Evolutionary conservation across 2,329 filamentous ascomycete species (phyloP).

Genomic region (Drechslerella dactyloides): DNA sequence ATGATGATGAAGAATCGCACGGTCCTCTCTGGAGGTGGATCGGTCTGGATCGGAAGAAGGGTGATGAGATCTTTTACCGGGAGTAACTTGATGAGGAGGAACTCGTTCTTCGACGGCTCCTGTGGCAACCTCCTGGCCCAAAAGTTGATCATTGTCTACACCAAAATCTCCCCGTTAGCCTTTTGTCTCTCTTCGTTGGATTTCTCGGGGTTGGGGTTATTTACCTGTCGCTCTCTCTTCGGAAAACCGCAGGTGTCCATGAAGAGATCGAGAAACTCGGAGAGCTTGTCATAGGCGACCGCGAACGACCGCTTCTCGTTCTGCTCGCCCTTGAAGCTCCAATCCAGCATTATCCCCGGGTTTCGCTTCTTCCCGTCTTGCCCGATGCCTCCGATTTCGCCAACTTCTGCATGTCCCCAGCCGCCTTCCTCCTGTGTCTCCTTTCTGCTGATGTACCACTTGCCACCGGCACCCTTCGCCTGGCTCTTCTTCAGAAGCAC

Average conservation of each 20-base stretch:
- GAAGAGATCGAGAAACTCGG: slow-evolving; percentile 50
- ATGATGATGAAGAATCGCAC: slow-evolving; percentile 53
- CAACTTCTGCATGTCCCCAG: slow-evolving; percentile 46
- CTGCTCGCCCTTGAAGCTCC: slow-evolving; percentile 49
- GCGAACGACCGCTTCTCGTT: slow-evolving; percentile 53
- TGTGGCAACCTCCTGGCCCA: slow-evolving; percentile 51
- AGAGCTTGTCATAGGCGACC: slow-evolving; percentile 49
- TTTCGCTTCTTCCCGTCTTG: slow-evolving; percentile 49
- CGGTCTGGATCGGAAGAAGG: slow-evolving; percentile 51
- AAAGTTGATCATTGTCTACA: slow-evolving; percentile 50
- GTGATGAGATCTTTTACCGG: slow-evolving; percentile 51
- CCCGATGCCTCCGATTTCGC: slow-evolving; percentile 40
- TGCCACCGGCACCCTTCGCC: slow-evolving; percentile 45
- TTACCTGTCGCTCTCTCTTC: slow-evolving; percentile 50
- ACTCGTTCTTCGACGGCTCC: slow-evolving; percentile 46
- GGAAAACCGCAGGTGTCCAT: slow-evolving; percentile 53
- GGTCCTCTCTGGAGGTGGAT: slow-evolving; percentile 51
- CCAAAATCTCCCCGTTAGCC: slow-evolving; percentile 33
- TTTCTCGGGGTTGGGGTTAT: slow-evolving; percentile 6
- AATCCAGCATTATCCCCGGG: slow-evolving; percentile 47
- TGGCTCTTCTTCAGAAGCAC: slow-evolving; percentile 48
- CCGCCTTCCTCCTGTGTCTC: slow-evolving; percentile 47
- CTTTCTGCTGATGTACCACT: slow-evolving; percentile 49
- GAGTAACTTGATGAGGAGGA: slow-evolving; percentile 53
- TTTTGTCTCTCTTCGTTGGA: slow-evolving; percentile 8